phyloP scores from a whole-genome alignment of 331 rosid genomes.

The Malus hybrid region DNA sequence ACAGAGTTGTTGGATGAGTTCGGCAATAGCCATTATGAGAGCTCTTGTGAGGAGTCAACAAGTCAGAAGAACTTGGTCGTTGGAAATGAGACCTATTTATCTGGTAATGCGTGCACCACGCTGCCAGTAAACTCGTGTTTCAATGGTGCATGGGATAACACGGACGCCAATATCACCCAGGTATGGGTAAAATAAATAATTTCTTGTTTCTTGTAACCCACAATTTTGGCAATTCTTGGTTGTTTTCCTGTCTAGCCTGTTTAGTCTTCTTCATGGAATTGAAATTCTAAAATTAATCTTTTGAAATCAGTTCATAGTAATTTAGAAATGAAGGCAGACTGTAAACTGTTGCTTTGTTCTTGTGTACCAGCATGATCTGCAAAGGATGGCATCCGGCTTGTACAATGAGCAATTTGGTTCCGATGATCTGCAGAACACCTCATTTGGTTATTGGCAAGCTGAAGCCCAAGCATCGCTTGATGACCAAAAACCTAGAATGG shows the following conservation, averaged over 20 bases:
- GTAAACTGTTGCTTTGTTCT: not conserved
- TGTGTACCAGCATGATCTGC: constrained; percentile 13
- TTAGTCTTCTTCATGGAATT: not conserved
- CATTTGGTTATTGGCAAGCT: constrained; percentile 1
- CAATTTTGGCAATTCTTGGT: not conserved
- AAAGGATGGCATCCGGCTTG: constrained; percentile 14
- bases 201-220: not conserved
- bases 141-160: constrained; percentile 14
- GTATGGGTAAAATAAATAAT: constrained; percentile 6
- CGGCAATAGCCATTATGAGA: constrained; percentile 6
- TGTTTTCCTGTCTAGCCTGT: not conserved
- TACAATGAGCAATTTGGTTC: constrained; percentile 1
- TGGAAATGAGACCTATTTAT: constrained; percentile 1
- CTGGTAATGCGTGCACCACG: not conserved
- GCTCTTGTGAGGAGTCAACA: constrained; percentile 22
- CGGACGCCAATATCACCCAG: constrained; percentile 2
- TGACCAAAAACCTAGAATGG: constrained; percentile 3
- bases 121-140: not conserved
- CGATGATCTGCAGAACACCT: constrained; percentile 1
- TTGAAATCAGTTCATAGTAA: not conserved
- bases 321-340: not conserved
- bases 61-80: constrained; percentile 12
- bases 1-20: constrained; percentile 24
- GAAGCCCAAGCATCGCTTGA: not conserved
- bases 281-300: not conserved